phyloP scores from a whole-genome alignment of 1,139 yeast genomes.

The Taphrina wiesneri region DNA sequence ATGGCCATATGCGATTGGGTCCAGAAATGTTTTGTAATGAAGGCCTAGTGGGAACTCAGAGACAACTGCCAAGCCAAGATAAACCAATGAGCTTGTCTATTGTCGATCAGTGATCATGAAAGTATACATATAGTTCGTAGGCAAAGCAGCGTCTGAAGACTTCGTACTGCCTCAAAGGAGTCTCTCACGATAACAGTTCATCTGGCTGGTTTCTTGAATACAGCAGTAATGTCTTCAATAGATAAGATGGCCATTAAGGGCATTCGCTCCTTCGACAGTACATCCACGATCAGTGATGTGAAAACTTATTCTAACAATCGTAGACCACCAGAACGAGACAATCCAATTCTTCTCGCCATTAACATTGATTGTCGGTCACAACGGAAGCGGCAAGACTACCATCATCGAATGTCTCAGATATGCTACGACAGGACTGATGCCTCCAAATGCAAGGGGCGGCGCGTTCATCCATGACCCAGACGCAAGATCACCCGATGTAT shows the following conservation, averaged over 20 bases:
- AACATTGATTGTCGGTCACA: constrained; percentile 91
- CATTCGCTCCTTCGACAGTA: constrained; percentile 83
- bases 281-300: constrained; percentile 41
- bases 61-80: too few species aligned
- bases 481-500: constrained; percentile 43
- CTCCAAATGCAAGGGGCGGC: constrained; percentile 95
- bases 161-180: background rate
- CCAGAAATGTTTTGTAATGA: too few species aligned
- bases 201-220: background rate
- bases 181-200: background rate
- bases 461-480: constrained; percentile 92
- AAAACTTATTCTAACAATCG: background rate
- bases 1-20: too few species aligned
- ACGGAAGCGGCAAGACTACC: constrained; percentile 98
- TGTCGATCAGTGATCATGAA: background rate
- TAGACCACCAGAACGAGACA: constrained; percentile 53
- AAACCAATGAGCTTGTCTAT: too few species aligned
- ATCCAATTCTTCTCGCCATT: constrained; percentile 88
- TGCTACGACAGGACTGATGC: constrained; percentile 93
- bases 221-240: constrained; percentile 36
- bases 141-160: background rate
- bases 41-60: too few species aligned
- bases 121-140: background rate
- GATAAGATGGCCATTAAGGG: constrained; percentile 81
- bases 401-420: constrained; percentile 91